A percentile compares a stretch with the other conserved stretches of the same genome.
phyloP scores from a whole-genome alignment of 73 alveolate species.

The Paramecium octaurelia region DNA sequence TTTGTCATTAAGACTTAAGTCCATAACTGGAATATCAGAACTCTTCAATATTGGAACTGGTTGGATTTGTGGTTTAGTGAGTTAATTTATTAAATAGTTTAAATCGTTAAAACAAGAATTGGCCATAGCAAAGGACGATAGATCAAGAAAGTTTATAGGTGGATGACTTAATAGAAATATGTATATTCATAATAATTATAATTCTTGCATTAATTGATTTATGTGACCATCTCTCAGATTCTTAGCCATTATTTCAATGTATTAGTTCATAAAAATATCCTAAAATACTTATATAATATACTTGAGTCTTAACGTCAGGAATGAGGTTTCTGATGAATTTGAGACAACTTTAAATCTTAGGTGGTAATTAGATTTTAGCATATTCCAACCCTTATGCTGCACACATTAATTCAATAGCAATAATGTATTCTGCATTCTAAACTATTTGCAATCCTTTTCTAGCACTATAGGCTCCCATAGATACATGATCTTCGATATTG shows the following conservation, averaged over 20 bases:
- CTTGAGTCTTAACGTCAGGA: conserved; percentile 26
- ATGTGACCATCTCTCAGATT: background rate
- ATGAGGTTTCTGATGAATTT: background rate
- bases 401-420: conserved; percentile 69
- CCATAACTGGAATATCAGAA: background rate
- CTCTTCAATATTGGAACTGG: background rate
- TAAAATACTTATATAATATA: background rate
- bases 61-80: background rate
- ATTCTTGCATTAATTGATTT: background rate
- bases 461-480: conserved; percentile 78
- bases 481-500: conserved; percentile 76
- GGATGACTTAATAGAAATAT: background rate
- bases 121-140: background rate
- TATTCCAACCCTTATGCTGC: conserved; percentile 61
- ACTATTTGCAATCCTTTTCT: conserved; percentile 66
- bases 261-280: conserved; percentile 5
- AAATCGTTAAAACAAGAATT: background rate
- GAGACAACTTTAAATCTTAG: background rate
- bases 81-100: background rate
- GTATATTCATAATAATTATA: background rate
- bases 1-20: background rate
- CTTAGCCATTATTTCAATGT: background rate
- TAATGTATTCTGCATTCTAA: conserved; percentile 57
- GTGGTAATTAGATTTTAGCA: background rate
- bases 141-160: background rate